Evolutionary conservation across 2,329 filamentous ascomycete genomes (phyloP).

Genomic region (Xylariaceae sp.): DNA sequence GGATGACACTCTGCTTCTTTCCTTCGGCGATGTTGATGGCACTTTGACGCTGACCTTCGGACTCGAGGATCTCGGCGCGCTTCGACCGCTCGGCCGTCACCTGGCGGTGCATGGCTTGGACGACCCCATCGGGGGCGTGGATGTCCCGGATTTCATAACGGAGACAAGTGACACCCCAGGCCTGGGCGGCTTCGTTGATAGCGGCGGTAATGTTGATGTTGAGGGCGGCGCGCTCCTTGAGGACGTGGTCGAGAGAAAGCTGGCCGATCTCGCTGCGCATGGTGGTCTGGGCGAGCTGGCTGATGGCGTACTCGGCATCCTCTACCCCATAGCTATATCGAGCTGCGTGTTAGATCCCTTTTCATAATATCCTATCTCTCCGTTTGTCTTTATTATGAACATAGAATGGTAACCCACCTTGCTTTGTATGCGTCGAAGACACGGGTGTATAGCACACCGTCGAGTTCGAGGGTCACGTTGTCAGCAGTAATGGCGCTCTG

Average conservation of each 20-base stretch:
- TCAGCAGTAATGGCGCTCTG: slow-evolving; percentile 98
- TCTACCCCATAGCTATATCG: slow-evolving; percentile 82
- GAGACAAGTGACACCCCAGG: slow-evolving; percentile 93
- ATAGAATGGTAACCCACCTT: slow-evolving; percentile 50
- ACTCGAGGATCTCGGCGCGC: slow-evolving; percentile 94
- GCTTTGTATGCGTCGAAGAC: slow-evolving; percentile 99
- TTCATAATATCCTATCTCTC: neutral
- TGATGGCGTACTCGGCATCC: slow-evolving; percentile 97
- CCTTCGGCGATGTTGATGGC: slow-evolving; percentile 99
- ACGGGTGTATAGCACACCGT: slow-evolving; percentile 90
- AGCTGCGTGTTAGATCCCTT: slow-evolving; percentile 10
- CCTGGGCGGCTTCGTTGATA: slow-evolving; percentile 95
- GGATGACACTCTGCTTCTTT: slow-evolving; percentile 91
- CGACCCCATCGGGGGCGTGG: slow-evolving; percentile 87
- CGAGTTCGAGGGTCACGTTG: slow-evolving; percentile 94
- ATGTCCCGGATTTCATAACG: slow-evolving; percentile 98
- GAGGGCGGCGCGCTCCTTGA: slow-evolving; percentile 92
- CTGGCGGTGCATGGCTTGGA: slow-evolving; percentile 96
- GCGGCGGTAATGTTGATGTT: slow-evolving; percentile 98
- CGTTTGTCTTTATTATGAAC: no score
- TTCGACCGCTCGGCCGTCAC: slow-evolving; percentile 97
- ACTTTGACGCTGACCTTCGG: slow-evolving; percentile 91
- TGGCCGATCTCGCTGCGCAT: slow-evolving; percentile 99
- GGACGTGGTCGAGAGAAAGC: slow-evolving; percentile 89
- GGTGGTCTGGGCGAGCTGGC: slow-evolving; percentile 93